Conservation (phyloP, 148 eudicot species). For the Chenopodium album region DNA sequence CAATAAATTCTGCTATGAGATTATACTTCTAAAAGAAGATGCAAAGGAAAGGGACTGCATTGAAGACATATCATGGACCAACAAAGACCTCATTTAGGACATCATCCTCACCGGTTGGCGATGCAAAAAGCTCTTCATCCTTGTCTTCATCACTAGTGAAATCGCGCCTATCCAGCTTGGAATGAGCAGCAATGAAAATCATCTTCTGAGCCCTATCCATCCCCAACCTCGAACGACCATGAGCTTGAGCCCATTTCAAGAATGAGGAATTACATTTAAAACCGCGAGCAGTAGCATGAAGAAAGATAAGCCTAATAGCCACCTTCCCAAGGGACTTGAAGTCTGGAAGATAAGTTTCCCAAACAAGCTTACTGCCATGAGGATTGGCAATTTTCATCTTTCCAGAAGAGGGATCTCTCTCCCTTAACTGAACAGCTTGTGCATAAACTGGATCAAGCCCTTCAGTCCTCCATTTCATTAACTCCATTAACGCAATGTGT, state of each 20-base stretch:
- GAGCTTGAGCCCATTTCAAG: conserved; percentile 51
- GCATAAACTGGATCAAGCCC: conserved; percentile 96
- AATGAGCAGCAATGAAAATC: conserved; percentile 80
- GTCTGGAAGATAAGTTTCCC: conserved; percentile 90
- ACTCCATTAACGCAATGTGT: conserved; percentile 75
- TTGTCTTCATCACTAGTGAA: conserved; percentile 63
- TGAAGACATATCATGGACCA: conserved; percentile 59
- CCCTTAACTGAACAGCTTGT: conserved; percentile 90
- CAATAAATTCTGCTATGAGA: conserved; percentile 43
- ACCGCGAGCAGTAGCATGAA: conserved; percentile 80
- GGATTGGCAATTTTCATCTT: conserved; percentile 84
- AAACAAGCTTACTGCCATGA: conserved; percentile 90
- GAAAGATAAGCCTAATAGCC: conserved; percentile 79
- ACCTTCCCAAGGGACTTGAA: conserved; percentile 81
- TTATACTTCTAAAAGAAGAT: conserved; percentile 28
- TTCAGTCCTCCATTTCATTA: conserved; percentile 95
- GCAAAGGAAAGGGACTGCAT: conserved; percentile 36
- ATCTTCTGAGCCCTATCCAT: conserved; percentile 77
- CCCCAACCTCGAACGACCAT: conserved; percentile 53
- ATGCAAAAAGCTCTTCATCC: conserved; percentile 65
- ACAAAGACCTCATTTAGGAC: conserved; percentile 74
- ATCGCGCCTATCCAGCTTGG: conserved; percentile 73
- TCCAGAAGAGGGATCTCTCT: conserved; percentile 73
- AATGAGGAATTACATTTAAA: conserved; percentile 57
- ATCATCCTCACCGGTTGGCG: conserved; percentile 79